A percentile compares a stretch with the other conserved stretches of the same genome.
Evolutionary conservation across 2,329 filamentous ascomycete species (phyloP).

Genomic region (Aspergillaceae sp.): DNA sequence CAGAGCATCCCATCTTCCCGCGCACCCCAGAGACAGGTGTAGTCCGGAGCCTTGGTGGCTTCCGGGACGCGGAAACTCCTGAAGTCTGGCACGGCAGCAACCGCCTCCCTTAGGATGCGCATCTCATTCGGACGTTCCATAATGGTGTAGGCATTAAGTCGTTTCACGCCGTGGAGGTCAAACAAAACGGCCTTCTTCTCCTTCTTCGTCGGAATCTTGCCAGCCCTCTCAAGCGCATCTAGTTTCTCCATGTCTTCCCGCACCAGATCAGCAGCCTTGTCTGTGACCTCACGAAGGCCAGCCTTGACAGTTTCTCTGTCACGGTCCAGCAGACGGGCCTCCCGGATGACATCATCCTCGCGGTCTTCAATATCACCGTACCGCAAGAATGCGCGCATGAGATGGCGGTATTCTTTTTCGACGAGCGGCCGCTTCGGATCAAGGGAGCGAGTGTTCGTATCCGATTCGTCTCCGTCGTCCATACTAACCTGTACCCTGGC

Average conservation of each 20-base stretch:
- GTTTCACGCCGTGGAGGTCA: conserved; percentile 86
- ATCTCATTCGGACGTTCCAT: conserved; percentile 86
- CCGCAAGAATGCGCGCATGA: conserved; percentile 82
- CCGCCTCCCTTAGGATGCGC: conserved; percentile 68
- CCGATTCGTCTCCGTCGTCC: conserved; percentile 63
- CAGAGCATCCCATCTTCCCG: conserved; percentile 96
- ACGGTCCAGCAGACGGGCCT: conserved; percentile 74
- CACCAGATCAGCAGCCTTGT: conserved; percentile 60
- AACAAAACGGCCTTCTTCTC: conserved; percentile 96
- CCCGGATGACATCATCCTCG: conserved; percentile 74
- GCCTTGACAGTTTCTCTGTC: conserved; percentile 70
- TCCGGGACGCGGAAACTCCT: conserved; percentile 78
- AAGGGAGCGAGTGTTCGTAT: conserved; percentile 48
- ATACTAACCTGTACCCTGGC: conserved; percentile 56
- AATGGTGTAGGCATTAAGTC: conserved; percentile 91
- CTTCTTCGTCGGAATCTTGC: conserved; percentile 85
- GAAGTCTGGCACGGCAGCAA: conserved; percentile 57
- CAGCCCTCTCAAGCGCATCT: conserved; percentile 58
- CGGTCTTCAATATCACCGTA: conserved; percentile 87
- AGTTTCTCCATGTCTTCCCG: conserved; percentile 62
- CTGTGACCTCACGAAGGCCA: conserved; percentile 69
- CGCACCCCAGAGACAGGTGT: conserved; percentile 84
- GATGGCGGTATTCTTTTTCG: conserved; percentile 86
- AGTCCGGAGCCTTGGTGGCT: conserved; percentile 84
- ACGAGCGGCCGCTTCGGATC: conserved; percentile 85